Evolutionary conservation across 441 rosid species (phyloP).

Genomic region (Populus hybrid): DNA sequence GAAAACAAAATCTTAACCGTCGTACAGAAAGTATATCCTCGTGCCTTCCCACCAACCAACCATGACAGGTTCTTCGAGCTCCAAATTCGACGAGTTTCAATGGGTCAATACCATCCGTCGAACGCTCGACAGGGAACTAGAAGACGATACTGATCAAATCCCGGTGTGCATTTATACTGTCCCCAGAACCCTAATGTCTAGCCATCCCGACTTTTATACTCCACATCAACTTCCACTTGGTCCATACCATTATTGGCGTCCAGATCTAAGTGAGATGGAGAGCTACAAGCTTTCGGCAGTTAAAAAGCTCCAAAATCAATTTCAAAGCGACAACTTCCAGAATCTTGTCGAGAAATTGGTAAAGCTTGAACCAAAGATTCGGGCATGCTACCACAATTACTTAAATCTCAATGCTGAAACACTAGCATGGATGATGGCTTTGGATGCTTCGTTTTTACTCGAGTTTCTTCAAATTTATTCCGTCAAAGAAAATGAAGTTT

Average conservation of each 20-base stretch:
- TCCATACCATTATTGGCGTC: conserved; percentile 64
- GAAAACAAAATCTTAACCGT: not conserved
- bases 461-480: conserved; percentile 56
- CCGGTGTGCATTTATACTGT: conserved; percentile 58
- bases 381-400: conserved; percentile 62
- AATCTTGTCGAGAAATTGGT: conserved; percentile 42
- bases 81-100: conserved; percentile 46
- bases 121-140: conserved; percentile 46
- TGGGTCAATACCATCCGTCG: conserved; percentile 56
- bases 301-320: conserved; percentile 36
- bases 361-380: conserved; percentile 34
- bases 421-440: conserved; percentile 86
- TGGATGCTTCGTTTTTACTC: conserved; percentile 61
- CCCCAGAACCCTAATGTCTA: conserved; percentile 43
- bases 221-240: conserved; percentile 73
- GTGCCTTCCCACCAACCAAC: conserved; percentile 16
- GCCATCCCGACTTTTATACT: conserved; percentile 53
- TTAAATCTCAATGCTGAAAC: conserved; percentile 47
- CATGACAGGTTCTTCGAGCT: conserved; percentile 22
- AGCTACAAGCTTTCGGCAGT: conserved; percentile 56
- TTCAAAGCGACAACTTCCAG: conserved; percentile 29
- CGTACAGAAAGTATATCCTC: not conserved
- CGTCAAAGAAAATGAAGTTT: conserved; percentile 23
- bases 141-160: conserved; percentile 28
- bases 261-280: conserved; percentile 69